Percentiles rank a stretch among this genome's conserved stretches.
Evolutionary conservation across 768 basidiomycete species (phyloP).

Genomic region (Suillus americanus): DNA sequence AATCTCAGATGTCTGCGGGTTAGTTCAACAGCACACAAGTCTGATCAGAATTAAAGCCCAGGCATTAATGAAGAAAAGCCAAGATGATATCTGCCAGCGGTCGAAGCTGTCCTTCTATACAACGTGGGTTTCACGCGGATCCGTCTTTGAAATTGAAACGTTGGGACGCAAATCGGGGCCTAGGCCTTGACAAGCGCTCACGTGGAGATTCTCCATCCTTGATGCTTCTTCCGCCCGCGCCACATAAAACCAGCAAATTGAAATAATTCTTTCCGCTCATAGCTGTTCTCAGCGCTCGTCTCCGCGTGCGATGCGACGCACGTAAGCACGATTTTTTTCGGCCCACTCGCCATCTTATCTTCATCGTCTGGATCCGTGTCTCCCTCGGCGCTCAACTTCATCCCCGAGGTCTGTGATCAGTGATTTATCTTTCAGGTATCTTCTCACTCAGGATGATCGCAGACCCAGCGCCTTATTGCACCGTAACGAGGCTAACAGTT

Average conservation of each 20-base stretch:
- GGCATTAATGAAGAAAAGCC: slow-evolving; percentile 8
- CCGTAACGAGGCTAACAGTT: too few relatives aligned
- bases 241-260: not conserved
- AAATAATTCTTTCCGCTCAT: not conserved
- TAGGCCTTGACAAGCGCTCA: not conserved
- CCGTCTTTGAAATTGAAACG: not conserved
- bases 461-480: not conserved
- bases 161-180: not conserved
- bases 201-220: not conserved
- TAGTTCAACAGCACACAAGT: slow-evolving; percentile 9
- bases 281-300: not conserved
- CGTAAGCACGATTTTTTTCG: not conserved
- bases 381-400: not conserved
- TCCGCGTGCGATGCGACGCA: not conserved
- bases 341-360: not conserved
- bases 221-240: not conserved
- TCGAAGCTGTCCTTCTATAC: slow-evolving; percentile 3
- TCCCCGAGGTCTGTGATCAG: not conserved
- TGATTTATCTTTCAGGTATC: not conserved
- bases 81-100: slow-evolving; percentile 6
- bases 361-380: not conserved
- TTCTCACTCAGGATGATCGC: not conserved
- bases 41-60: not conserved
- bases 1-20: not conserved
- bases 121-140: not conserved